Percentiles rank a stretch among this genome's conserved stretches.
phyloP scores from a whole-genome alignment of 805 yeast species.

The Nakazawaea pomicola region DNA sequence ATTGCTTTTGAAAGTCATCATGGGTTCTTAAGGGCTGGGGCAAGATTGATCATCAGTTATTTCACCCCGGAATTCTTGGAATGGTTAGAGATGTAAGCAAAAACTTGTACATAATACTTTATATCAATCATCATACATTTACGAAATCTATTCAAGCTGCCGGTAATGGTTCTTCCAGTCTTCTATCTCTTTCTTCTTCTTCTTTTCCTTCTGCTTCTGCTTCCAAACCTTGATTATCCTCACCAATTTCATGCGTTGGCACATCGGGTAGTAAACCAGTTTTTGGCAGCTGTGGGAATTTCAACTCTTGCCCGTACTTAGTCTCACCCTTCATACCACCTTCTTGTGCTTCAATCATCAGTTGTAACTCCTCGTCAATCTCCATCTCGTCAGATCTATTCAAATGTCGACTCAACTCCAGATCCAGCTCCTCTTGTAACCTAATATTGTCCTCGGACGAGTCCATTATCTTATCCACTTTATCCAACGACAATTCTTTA shows the following conservation, averaged over 20 bases:
- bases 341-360: constrained; percentile 42
- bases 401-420: constrained; percentile 39
- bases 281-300: constrained; percentile 17
- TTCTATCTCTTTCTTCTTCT: constrained; percentile 15
- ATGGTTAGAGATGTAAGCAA: constrained; percentile 56
- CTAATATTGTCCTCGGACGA: constrained; percentile 77
- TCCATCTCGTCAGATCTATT: constrained; percentile 50
- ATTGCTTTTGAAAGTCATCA: constrained; percentile 82
- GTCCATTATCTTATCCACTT: constrained; percentile 79
- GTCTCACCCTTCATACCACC: constrained; percentile 7
- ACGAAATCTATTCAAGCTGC: constrained; percentile 16
- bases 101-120: constrained; percentile 5
- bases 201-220: constrained; percentile 18
- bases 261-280: constrained; percentile 15
- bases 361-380: constrained; percentile 58
- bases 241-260: constrained; percentile 16
- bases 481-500: constrained; percentile 68
- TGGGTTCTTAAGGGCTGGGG: constrained; percentile 95
- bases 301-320: constrained; percentile 7
- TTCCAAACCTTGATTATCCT: too few species aligned
- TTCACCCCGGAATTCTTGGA: constrained; percentile 94
- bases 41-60: constrained; percentile 83
- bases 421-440: constrained; percentile 71
- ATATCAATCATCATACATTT: too few species aligned
- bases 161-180: constrained; percentile 17